Evolutionary conservation across 805 yeast species (phyloP).

Genomic region (Candida yuanshanica): DNA sequence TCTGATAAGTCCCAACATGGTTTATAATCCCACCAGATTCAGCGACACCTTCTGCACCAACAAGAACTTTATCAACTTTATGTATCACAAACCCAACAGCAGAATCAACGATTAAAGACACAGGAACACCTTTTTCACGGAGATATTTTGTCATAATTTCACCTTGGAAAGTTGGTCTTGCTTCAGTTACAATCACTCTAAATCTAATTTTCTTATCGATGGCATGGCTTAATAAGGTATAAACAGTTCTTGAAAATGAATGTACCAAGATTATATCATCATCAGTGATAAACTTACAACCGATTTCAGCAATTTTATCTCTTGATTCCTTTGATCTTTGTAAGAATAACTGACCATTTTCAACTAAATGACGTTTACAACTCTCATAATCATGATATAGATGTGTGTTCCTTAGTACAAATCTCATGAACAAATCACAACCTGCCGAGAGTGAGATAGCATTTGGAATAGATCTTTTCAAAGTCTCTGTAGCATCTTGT

Average conservation of each 20-base stretch:
- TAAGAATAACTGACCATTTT: conserved; percentile 87
- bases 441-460: conserved; percentile 95
- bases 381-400: conserved; percentile 92
- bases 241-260: conserved; percentile 87
- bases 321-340: conserved; percentile 89
- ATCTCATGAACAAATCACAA: conserved; percentile 92
- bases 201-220: conserved; percentile 75
- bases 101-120: conserved; percentile 80
- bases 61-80: conserved; percentile 86
- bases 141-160: conserved; percentile 63
- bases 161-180: conserved; percentile 80
- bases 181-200: conserved; percentile 88
- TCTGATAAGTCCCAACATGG: conserved; percentile 90
- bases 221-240: conserved; percentile 68
- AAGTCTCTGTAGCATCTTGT: conserved; percentile 65
- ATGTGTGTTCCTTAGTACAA: conserved; percentile 84
- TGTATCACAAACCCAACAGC: conserved; percentile 92
- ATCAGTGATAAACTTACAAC: conserved; percentile 84
- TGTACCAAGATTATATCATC: conserved; percentile 89
- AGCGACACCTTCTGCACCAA: conserved; percentile 99
- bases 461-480: conserved; percentile 78
- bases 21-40: conserved; percentile 98
- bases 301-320: conserved; percentile 79
- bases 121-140: conserved; percentile 74
- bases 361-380: conserved; percentile 80